These are phyloP conservation scores for Trichoderma reesei DNA, from an alignment of 495 filamentous ascomycete genomes.

Conservation along the genomic window DNA sequence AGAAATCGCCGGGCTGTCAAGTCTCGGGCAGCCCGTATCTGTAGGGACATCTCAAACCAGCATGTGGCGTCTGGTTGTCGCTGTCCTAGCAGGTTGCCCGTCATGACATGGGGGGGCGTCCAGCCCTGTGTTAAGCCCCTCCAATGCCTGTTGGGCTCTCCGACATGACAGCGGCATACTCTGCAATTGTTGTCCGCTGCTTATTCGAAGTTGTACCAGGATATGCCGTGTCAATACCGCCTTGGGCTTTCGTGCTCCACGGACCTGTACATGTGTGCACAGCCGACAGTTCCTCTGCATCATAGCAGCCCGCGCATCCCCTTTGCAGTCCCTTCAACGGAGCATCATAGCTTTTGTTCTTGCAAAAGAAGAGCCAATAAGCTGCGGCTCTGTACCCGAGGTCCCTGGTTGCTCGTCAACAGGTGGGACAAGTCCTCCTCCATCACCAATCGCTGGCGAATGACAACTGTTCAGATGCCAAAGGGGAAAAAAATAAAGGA, in stretches of 20 bases:
- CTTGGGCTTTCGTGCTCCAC: not conserved
- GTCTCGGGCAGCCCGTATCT: not conserved
- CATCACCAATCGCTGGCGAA: not conserved
- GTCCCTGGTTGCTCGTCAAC: not conserved
- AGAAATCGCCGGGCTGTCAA: not conserved
- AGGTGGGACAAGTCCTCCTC: not conserved
- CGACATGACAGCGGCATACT: not conserved
- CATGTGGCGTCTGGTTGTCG: not conserved
- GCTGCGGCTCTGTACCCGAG: not conserved
- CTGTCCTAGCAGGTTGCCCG: not conserved
- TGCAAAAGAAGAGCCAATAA: not conserved
- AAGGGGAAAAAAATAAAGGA: not conserved
- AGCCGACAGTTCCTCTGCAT: not conserved
- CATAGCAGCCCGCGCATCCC: not conserved
- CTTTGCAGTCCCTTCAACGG: not conserved
- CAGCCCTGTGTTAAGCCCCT: conserved; percentile 2
- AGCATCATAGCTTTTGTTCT: not conserved
- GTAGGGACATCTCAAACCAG: not conserved
- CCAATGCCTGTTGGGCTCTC: not conserved
- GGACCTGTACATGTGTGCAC: not conserved
- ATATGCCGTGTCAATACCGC: not conserved
- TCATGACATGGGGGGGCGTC: not conserved
- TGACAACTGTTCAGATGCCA: not conserved
- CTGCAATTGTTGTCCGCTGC: not conserved
- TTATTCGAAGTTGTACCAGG: not conserved